Evolutionary conservation across 768 basidiomycete species (phyloP), one percentile per base, ranked within the genome.

Genomic region (Termitomyces sp.): DNA sequence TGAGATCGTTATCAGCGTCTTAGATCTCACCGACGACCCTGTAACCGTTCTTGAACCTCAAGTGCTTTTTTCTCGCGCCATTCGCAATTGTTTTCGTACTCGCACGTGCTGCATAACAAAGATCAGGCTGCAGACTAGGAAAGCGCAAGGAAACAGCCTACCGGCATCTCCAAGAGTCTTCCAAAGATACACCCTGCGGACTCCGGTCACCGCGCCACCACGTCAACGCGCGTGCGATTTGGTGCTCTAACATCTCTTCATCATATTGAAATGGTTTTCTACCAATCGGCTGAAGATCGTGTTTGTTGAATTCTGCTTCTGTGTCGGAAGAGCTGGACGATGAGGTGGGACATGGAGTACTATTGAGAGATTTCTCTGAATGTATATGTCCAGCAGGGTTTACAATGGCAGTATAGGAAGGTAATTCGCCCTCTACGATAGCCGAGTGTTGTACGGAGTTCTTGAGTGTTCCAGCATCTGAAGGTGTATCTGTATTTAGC

Each of bases 181-280:
- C 72, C 22, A 87, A 32, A 2, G 78, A 76, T 0, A 95, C 94
- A 1, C 94, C 94, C n/a, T 71, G 69, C 0, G 93, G 84, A 32
- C 78, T 74, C 40, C 93, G 78, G 53, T 76, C 63, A 1, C 92
- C 91, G 57, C 79, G 72, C 94, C 94, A 96, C 84, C 89, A 95
- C 50, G 78, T 69, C 2, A 93, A 69, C 0, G 87, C 75, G 53
- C 77, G 77, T 1, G 65, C 62, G 24, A 95, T 71, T 61, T 88
- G 79, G 1, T 59, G 59, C 24, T 85, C 78, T 20, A 96, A 77
- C 44, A 82, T 60, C 0, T 44, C 40, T 9, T 82, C 74, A 49
- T 91, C 75, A 68, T 88, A 78, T 1, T 43, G 24, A 60, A 95
- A 91, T 24, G 68, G 65, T 62, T 82, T 87, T 8, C 69, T 82